Base-by-base conservation (phyloP, 495 filamentous ascomycete genomes). In the Penicillium maclennaniae region DNA sequence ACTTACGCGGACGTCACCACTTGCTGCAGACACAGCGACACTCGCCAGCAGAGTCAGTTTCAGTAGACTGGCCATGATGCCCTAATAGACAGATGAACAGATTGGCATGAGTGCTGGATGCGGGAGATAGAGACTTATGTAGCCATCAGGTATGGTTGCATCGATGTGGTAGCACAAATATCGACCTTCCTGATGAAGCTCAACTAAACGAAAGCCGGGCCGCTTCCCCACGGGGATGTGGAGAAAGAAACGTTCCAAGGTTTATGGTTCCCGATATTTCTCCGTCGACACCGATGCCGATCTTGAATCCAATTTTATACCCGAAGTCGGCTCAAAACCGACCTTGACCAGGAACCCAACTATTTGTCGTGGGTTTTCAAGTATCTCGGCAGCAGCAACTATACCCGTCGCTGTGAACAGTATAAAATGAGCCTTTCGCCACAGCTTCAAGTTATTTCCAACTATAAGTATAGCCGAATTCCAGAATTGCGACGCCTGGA, bases 121-220 rank as follows among this genome's bases (percentile, higher is more conserved):
- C 25, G 25, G 20, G n/a, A 43, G n/a, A 26, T 27, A 36, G 10
- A 12, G 12, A 26, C 17, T 34, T 26, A 31, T 17, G 39, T 34
- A 19, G 14, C 26, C 10, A 40, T 23, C 20, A 7, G 34, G 10
- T 21, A 47, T 21, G 49, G 19, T 52, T n/a, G 41, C 27, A 45
- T 26, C 28, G 37, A 23, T 17, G 19, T 34, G 31, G 31, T 34
- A 34, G 31, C 31, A 34, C 31, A 34, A 14, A 25, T 31, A 47
- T 44, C 49, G 47, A 57, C 55, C 55, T 57, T 57, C 49, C 55
- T 48, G 55, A 57, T 53, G 53, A 42, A 47, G 53, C 34, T 43
- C 17, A 9, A 38, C 43, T 26, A 23, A 45, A 25, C 47, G 28
- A 47, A 40, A 39, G 43, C 44, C 53, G 50, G 50, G 31, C 27